A percentile compares a stretch with the other conserved stretches of the same genome.
phyloP scores from a whole-genome alignment of 78 protist genomes.

The Creolimax fragrantissima region DNA sequence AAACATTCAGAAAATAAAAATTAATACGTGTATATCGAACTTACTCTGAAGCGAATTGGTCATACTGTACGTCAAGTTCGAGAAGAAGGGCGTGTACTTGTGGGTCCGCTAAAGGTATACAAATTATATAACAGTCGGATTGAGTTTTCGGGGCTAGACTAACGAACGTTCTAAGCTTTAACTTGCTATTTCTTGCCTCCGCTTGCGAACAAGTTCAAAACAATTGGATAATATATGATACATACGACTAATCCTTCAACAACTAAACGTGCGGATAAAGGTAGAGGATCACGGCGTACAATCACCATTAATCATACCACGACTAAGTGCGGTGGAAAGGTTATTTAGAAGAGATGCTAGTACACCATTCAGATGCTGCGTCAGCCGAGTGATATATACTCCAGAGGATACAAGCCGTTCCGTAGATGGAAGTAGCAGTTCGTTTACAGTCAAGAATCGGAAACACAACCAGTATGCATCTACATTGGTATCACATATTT shows the following conservation, averaged over 20 bases:
- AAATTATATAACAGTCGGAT: no score
- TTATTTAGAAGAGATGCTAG: neutral
- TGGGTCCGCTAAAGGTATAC: neutral
- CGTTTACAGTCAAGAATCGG: neutral
- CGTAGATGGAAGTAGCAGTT: neutral
- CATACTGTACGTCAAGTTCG: neutral
- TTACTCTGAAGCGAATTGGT: neutral
- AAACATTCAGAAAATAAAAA: neutral
- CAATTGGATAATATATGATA: no score
- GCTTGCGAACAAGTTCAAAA: no score
- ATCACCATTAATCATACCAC: neutral
- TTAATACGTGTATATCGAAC: neutral
- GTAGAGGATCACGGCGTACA: no score
- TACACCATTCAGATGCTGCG: neutral
- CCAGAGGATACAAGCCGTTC: neutral
- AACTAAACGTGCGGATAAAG: no score
- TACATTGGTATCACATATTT: neutral
- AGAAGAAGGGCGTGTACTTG: neutral
- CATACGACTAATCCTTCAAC: no score
- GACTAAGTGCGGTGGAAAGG: neutral
- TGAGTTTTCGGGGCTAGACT: no score
- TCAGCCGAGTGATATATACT: neutral
- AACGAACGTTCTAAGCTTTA: no score
- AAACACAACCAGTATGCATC: neutral
- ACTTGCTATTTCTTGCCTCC: no score